Evolutionary conservation across 2,329 filamentous ascomycete genomes (phyloP), one percentile per base, ranked within the genome.

Genomic region (Phoma herbarum): DNA sequence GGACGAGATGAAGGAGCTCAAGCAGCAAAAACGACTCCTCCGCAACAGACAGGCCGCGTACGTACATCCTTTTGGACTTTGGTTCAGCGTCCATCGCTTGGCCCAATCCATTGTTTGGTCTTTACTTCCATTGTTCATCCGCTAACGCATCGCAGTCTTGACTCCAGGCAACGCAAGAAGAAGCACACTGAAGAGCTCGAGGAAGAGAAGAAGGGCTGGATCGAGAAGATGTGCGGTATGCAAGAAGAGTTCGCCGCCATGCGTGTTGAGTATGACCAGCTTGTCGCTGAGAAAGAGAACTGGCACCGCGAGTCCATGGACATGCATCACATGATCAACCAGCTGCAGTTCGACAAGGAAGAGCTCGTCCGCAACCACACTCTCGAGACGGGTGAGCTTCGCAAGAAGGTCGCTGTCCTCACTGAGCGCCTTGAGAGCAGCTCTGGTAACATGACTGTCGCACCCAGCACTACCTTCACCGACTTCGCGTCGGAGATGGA

Each of bases 141-240:
- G 76, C 77, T 79, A 77, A 79, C 76, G 53, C 71, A 61, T 58
- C 31, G 71, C 65, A 96, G 92, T 67, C 90, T 99, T 70, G 94
- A 98, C 81, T 98, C 95, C 43, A 88, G 95, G 67, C 94, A 98
- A 79, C 89, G 95, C 70, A 99, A 98, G 85, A 98, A 98, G 86
- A 90, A 92, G 80, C 94, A 98, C 81, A 98, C 95, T 31, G 95
- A 98, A 81, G 89, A 95, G 70, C 87, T 98, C 44, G 95, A 98
- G 78, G 90, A 95, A 77, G 94, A 98, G 82, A 97, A 98, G 85
- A 97, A 97, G 83, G 87, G 91, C 59, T 96, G 88, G 82, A 91
- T 89, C 55, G 85, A 86, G 68, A 81, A 91, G 74, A 91, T 97
- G 74, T 86, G 81, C 66, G 85, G 89, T 54, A 84, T 97, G 73